Base-by-base conservation (phyloP, 2,329 filamentous ascomycete genomes). In the Colletotrichum sp. region DNA sequence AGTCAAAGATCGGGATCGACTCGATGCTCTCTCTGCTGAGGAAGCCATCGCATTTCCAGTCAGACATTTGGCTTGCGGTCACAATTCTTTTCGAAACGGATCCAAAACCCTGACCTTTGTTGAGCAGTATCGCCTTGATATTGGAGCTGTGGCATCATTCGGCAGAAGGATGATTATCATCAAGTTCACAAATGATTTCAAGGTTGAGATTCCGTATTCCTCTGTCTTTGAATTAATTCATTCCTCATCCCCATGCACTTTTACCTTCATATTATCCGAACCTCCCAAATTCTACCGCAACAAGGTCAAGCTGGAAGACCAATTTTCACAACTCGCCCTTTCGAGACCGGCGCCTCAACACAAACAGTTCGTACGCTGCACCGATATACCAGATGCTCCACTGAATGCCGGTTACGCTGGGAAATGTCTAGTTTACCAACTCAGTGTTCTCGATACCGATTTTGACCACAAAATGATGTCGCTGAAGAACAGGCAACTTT, bases 181-280 rank as follows among this genome's bases (percentile, higher is more conserved):
- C 44, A 84, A 77, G 0, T 80, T 88, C 4, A 24, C 28, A 0
- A 67, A 71, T 4, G 69, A 39, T 9, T 21, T 12, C 60, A 76
- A 64, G 26, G n/a, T 77, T 21, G 68, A 90, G 65, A 87, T 92
- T 16, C 84, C 88, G 0, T 88, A 89, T 49, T 84, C 86, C 24
- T 89, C 84, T 3, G 87, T 91, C 36, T 77, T 88, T 32, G 87
- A 90, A 66, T 79, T 89, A 10, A 82, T 90, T 3, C 80, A 82
- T 79, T 85, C 78, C 82, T 81, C 81, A 36, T 39, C 80, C 24
- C 66, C 84, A 77, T 71, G 83, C 76, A 83, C 85, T 1, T 79
- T 92, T 18, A 89, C 88, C 0, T 78, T 93, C 4, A 89, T 90
- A 0, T 86, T 93, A 10, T 84, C 80, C 24, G 87, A 89, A 34